phyloP scores from a whole-genome alignment of 352 stramenopile species.

The Pythium chondricola region DNA sequence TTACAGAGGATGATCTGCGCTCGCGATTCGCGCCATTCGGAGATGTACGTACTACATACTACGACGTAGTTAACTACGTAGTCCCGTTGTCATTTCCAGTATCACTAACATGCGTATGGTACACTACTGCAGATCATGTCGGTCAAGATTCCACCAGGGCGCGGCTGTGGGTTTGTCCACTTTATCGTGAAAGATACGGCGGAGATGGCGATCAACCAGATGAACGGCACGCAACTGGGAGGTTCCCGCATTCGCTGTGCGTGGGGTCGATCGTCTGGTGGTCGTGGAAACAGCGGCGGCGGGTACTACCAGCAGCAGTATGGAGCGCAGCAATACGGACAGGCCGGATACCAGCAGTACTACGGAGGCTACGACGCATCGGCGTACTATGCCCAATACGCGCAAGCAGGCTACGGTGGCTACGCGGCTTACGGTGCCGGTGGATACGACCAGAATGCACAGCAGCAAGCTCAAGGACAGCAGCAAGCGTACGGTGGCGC shows the following conservation, averaged over 20 bases:
- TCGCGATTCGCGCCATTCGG: slow-evolving; percentile 73
- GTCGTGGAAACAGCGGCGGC: slow-evolving; percentile 22
- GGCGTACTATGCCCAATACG: slow-evolving; percentile 55
- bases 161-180: slow-evolving; percentile 89
- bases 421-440: slow-evolving; percentile 35
- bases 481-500: slow-evolving; percentile 20
- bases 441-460: slow-evolving; percentile 37
- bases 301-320: slow-evolving; percentile 54
- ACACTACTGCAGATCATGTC: slow-evolving; percentile 51
- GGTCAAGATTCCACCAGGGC: slow-evolving; percentile 82
- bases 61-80: background rate
- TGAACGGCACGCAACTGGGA: slow-evolving; percentile 81
- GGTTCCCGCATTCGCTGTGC: slow-evolving; percentile 82
- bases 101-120: background rate
- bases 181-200: slow-evolving; percentile 79
- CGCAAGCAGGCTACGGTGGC: slow-evolving; percentile 26
- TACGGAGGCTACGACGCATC: slow-evolving; percentile 29
- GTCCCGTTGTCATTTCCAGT: background rate
- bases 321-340: slow-evolving; percentile 30
- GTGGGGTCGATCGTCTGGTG: slow-evolving; percentile 80
- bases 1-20: slow-evolving; percentile 81
- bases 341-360: slow-evolving; percentile 13
- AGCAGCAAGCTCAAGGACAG: slow-evolving; percentile 27
- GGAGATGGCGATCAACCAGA: slow-evolving; percentile 82
- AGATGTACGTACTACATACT: slow-evolving; percentile 38